Evolutionary conservation across 129 eudicot genomes (phyloP).

Genomic region (Artemisia annua): DNA sequence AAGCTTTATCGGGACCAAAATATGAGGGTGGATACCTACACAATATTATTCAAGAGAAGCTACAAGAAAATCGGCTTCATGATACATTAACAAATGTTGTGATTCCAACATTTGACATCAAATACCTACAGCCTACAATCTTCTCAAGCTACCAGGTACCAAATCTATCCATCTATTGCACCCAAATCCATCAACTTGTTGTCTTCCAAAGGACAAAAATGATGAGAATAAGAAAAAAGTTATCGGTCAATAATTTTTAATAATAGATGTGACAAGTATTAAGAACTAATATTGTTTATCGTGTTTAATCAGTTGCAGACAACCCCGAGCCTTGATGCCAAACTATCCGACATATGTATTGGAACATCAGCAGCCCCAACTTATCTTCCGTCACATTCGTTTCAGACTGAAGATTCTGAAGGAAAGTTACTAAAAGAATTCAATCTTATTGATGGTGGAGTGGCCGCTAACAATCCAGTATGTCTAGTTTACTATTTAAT

Average conservation of each 20-base stretch:
- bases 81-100: slow-evolving; percentile 56
- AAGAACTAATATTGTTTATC: neutral
- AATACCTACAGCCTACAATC: too few relatives aligned
- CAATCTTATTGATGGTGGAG: slow-evolving; percentile 62
- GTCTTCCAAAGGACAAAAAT: neutral
- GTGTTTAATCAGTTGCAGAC: too few relatives aligned
- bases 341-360: too few relatives aligned
- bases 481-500: neutral
- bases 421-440: too few relatives aligned
- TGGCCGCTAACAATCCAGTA: slow-evolving; percentile 59
- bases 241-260: neutral
- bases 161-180: neutral
- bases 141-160: slow-evolving; percentile 54
- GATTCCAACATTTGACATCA: too few relatives aligned
- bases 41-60: slow-evolving; percentile 18
- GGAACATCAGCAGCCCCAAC: too few relatives aligned
- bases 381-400: too few relatives aligned
- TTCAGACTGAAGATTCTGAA: too few relatives aligned
- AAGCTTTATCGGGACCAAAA: slow-evolving; percentile 43
- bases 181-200: neutral
- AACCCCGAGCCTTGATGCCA: too few relatives aligned
- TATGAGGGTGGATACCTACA: slow-evolving; percentile 53
- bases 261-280: slow-evolving; percentile 15
- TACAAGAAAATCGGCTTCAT: slow-evolving; percentile 29
- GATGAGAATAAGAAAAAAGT: neutral